Evolutionary conservation across 106 monocot species (phyloP), one percentile per base, ranked within the genome.

Genomic region (Apostasia shenzhenica): DNA sequence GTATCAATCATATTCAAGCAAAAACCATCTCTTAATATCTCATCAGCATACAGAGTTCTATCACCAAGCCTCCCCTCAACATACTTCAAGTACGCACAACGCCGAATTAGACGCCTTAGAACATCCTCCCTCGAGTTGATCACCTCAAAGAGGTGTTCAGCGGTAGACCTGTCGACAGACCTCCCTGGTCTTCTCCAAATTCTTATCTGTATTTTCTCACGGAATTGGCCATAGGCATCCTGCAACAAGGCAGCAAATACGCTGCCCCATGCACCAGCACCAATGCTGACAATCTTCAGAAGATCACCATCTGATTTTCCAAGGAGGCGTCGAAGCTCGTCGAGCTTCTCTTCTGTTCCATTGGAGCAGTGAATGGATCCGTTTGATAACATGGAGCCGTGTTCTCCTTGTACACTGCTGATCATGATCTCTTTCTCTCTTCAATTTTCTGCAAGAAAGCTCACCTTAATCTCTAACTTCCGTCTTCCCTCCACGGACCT

Each of bases 1-100:
- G 87, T 87, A 7, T 87, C 83, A 10, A 87, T 83, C 87, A 87
- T 87, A 73, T 87, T 87, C 71, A 87, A 63, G 77, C 87, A 87
- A 58, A 87, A 83, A 0, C 87, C 87, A 63, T 87, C 87, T 70
- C 68, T 83, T 72, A 87, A 57, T 6, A 87, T 87, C 81, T 87
- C 87, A 70, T 87, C 87, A 1, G 87, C 87, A 53, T 78, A 73
- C 67, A 87, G 58, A 4, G 68, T 83, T 61, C 87, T 56, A 65
- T 87, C 87, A 2, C 87, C 87, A 8, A 87, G 77, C 68, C 87
- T 74, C 44, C 68, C 87, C 69, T 87, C 83, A 4, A 87, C 83
- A 45, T 87, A 87, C 55, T 87, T 87, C 60, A 87, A 39, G 64
- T 87, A 87, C 0, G 83, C 87, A 8, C 87, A 87, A 6, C 87